phyloP scores from a whole-genome alignment of 441 rosid species.

The Rhodomyrtus psidioides region DNA sequence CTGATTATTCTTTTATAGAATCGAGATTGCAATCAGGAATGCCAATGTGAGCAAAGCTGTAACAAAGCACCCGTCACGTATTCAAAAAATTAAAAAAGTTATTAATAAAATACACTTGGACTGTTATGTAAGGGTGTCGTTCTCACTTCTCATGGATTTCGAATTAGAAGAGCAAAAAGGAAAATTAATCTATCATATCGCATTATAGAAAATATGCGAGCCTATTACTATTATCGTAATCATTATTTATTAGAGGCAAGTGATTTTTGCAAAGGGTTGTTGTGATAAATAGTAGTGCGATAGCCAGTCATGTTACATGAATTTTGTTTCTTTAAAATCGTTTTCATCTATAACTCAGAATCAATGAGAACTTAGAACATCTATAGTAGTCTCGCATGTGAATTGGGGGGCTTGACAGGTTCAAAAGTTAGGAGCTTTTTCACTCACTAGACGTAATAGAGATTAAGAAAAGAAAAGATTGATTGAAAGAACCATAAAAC shows the following conservation, averaged over 20 bases:
- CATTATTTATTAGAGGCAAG: not conserved
- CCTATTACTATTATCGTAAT: fast-evolving
- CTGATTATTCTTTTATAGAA: not conserved
- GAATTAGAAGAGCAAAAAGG: not conserved
- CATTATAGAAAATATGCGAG: not conserved
- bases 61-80: fast-evolving
- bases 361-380: not conserved
- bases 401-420: not conserved
- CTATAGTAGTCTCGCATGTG: not conserved
- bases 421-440: not conserved
- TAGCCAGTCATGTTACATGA: not conserved
- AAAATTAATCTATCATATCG: not conserved
- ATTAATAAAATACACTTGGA: too few species aligned
- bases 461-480: not conserved
- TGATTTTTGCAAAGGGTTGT: not conserved
- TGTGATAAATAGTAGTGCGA: not conserved
- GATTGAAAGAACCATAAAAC: not conserved
- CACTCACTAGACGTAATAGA: not conserved
- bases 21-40: not conserved
- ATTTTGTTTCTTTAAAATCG: not conserved
- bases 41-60: not conserved
- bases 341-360: not conserved
- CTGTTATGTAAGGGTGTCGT: not conserved
- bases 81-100: not conserved
- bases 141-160: not conserved